These are phyloP conservation scores for Nannizziopsis arthrosporioides DNA, from an alignment of 2,329 filamentous ascomycete species.

Conservation along the genomic window DNA sequence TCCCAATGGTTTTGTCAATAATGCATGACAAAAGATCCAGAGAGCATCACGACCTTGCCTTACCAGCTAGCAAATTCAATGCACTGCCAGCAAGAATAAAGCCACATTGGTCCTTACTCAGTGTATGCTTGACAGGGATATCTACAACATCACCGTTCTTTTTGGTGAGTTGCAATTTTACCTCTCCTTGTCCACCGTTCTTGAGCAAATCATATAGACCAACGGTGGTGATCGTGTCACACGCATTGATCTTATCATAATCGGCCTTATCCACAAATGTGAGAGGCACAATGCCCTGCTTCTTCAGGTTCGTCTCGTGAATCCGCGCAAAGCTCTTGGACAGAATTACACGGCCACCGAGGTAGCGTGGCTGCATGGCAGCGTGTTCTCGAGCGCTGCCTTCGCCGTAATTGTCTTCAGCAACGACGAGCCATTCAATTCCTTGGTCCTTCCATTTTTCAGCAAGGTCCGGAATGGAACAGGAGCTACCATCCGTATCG, in stretches of 20 bases:
- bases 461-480: slow-evolving; percentile 78
- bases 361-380: slow-evolving; percentile 78
- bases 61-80: slow-evolving; percentile 70
- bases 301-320: slow-evolving; percentile 93
- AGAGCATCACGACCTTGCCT: slow-evolving; percentile 27
- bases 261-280: slow-evolving; percentile 82
- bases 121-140: slow-evolving; percentile 72
- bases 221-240: slow-evolving; percentile 70
- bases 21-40: neutral
- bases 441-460: slow-evolving; percentile 66
- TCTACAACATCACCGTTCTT: slow-evolving; percentile 52
- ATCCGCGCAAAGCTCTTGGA: slow-evolving; percentile 83
- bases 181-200: slow-evolving; percentile 64
- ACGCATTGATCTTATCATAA: slow-evolving; percentile 71
- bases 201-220: slow-evolving; percentile 73
- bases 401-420: slow-evolving; percentile 95
- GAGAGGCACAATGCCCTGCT: slow-evolving; percentile 90
- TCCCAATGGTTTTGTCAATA: neutral
- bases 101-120: slow-evolving; percentile 78
- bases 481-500: slow-evolving; percentile 62
- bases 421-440: slow-evolving; percentile 82
- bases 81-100: slow-evolving; percentile 93
- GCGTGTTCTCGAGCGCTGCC: slow-evolving; percentile 82
- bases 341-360: slow-evolving; percentile 72
- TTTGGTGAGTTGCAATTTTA: slow-evolving; percentile 56